Conservation (phyloP, 2,329 filamentous ascomycete species). For the Zasmidium angulare region DNA sequence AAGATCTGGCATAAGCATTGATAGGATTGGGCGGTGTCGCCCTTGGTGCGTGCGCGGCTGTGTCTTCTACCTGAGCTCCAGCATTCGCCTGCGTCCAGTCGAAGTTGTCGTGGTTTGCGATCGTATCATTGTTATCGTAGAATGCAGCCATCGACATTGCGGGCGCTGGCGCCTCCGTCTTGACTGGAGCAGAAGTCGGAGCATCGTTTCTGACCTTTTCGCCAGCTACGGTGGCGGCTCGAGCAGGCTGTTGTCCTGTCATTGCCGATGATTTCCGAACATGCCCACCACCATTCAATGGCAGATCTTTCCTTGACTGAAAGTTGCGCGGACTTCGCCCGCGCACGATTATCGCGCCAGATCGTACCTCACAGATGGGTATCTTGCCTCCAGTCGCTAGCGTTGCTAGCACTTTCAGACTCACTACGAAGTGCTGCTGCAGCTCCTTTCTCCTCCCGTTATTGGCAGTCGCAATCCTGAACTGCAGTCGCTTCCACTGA, state of each 20-base stretch:
- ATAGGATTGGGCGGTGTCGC: conserved; percentile 18
- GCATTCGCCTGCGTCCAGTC: conserved; percentile 40
- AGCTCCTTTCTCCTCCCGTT: conserved; percentile 92
- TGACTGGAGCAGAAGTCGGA: conserved; percentile 32
- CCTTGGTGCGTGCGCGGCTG: conserved; percentile 38
- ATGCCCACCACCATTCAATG: conserved; percentile 74
- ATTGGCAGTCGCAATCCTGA: conserved; percentile 92
- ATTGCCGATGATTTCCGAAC: conserved; percentile 60
- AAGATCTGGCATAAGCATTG: conserved; percentile 41
- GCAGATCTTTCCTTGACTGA: conserved; percentile 88
- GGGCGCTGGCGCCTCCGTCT: conserved; percentile 37
- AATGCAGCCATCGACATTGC: conserved; percentile 39
- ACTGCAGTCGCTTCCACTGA: conserved; percentile 90
- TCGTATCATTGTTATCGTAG: conserved; percentile 42
- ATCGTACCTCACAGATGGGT: conserved; percentile 78
- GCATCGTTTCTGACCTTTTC: conserved; percentile 28
- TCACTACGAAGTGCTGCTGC: conserved; percentile 92
- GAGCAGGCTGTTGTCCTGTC: conserved; percentile 17
- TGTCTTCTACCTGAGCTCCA: conserved; percentile 35
- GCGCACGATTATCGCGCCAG: conserved; percentile 88
- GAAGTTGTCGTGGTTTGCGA: conserved; percentile 43
- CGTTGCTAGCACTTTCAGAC: conserved; percentile 81
- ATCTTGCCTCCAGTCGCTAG: conserved; percentile 80
- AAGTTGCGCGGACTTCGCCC: conserved; percentile 94
- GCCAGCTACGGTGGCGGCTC: conserved; percentile 28